Evolutionary conservation across 208 protist species (phyloP).

Genomic region (Endotrypanum monterogeii): DNA sequence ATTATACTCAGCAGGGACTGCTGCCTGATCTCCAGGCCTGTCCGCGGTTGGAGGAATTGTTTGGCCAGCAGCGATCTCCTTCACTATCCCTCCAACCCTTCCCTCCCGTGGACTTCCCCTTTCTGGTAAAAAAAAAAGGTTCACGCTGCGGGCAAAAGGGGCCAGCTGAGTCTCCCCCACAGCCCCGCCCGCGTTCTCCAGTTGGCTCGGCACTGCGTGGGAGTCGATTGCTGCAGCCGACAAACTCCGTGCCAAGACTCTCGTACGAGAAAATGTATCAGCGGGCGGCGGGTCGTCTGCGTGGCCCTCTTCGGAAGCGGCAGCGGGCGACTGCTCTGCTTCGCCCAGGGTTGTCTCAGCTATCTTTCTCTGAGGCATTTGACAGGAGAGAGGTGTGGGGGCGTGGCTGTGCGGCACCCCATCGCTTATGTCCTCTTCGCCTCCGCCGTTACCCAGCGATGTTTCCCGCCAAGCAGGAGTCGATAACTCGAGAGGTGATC

Average conservation of each 20-base stretch:
- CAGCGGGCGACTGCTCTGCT: not conserved
- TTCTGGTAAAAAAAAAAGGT: too few species aligned
- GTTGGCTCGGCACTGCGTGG: not conserved
- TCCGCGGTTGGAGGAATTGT: not conserved
- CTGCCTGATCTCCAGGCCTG: not conserved
- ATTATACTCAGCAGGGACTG: not conserved
- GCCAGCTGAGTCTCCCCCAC: not conserved
- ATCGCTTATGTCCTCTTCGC: constrained; percentile 4
- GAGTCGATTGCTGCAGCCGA: not conserved
- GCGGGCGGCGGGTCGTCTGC: not conserved
- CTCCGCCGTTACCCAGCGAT: not conserved
- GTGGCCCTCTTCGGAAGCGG: not conserved
- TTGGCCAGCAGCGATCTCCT: not conserved
- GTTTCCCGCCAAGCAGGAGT: not conserved
- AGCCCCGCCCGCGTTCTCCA: not conserved
- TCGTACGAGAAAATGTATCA: constrained; percentile 17
- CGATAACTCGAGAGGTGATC: constrained; percentile 15
- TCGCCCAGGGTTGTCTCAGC: not conserved
- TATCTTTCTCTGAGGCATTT: not conserved
- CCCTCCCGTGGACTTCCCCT: not conserved
- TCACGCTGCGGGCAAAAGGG: not conserved
- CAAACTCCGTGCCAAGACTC: constrained; percentile 18
- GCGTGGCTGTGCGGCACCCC: constrained; percentile 22
- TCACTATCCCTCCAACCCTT: not conserved
- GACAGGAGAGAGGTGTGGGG: constrained; percentile 5